These are phyloP conservation scores for Cadophora luteo-olivacea DNA, from an alignment of 2,329 filamentous ascomycete species.

Conservation along the genomic window DNA sequence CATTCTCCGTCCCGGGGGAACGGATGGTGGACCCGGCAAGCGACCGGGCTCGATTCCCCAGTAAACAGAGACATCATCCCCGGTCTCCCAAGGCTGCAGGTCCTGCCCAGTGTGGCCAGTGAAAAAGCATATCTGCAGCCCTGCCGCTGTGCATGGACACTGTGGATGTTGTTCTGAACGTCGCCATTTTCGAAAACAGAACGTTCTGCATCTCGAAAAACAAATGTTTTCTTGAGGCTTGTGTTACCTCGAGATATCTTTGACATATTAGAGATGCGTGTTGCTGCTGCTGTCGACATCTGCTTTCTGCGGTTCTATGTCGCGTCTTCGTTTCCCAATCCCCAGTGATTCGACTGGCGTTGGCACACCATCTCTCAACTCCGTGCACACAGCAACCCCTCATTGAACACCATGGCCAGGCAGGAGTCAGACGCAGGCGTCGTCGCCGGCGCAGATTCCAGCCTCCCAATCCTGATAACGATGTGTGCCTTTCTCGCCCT, in stretches of 20 bases:
- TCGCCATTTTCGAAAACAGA: neutral
- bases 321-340: neutral
- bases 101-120: neutral
- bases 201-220: neutral
- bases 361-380: neutral
- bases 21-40: neutral
- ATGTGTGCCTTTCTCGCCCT: conserved; percentile 49
- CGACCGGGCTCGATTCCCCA: neutral
- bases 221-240: neutral
- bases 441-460: neutral
- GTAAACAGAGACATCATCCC: neutral
- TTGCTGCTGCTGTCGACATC: neutral
- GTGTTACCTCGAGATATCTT: neutral
- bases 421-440: neutral
- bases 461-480: neutral
- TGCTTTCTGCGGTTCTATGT: neutral
- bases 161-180: neutral
- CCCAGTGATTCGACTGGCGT: neutral
- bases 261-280: neutral
- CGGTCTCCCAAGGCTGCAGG: neutral
- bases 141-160: neutral
- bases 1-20: neutral
- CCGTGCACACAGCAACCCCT: neutral
- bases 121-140: conserved; percentile 2
- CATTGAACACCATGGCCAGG: neutral